phyloP scores from a whole-genome alignment of 306 rosid genomes.

The Macrotyloma uniflorum region DNA sequence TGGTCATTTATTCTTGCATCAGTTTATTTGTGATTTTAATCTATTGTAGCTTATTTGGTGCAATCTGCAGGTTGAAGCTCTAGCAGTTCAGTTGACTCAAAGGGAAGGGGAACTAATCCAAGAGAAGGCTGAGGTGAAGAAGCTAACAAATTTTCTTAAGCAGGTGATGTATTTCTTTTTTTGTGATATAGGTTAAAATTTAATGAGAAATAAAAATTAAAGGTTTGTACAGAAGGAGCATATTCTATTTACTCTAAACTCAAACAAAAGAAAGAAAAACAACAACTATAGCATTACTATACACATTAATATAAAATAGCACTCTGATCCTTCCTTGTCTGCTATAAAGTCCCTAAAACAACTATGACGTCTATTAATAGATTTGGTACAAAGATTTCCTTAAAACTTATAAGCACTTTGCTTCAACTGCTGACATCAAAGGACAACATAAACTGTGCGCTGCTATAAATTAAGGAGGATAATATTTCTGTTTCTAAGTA shows the following conservation, averaged over 20 bases:
- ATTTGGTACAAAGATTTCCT: neutral
- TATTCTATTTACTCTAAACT: neutral
- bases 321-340: neutral
- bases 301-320: neutral
- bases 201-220: constrained; percentile 11
- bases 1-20: neutral
- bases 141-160: constrained; percentile 92
- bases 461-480: neutral
- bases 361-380: neutral
- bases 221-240: neutral
- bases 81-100: constrained; percentile 88
- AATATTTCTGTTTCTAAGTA: neutral
- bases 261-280: constrained; percentile 1
- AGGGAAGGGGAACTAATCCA: constrained; percentile 71
- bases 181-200: neutral
- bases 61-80: constrained; percentile 66
- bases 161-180: constrained; percentile 61
- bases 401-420: neutral
- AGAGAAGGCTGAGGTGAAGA: constrained; percentile 97
- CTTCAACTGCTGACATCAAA: constrained; percentile 1
- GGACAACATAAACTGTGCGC: neutral
- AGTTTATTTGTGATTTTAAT: neutral
- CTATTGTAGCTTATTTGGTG: constrained; percentile 10
- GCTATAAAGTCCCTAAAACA: neutral
- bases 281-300: neutral